A percentile compares a stretch with the other conserved stretches of the same genome.
These are phyloP conservation scores for Arctium lappa DNA, from an alignment of 129 eudicot genomes.

Conservation along the genomic window DNA sequence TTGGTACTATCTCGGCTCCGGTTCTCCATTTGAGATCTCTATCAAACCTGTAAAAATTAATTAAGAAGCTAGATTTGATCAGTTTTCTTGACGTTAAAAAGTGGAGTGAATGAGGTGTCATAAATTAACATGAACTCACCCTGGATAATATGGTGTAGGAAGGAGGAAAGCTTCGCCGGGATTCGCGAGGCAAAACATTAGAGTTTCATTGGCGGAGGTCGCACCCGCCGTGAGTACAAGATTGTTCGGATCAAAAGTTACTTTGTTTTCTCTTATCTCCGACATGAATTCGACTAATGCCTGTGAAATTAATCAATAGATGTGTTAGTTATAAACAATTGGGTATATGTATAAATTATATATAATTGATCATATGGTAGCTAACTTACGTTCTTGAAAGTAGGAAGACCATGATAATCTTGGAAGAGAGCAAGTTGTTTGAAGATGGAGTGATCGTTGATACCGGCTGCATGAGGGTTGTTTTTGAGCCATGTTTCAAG, in stretches of 20 bases:
- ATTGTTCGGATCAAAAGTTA: slow-evolving; percentile 51
- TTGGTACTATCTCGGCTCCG: slow-evolving; percentile 67
- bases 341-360: not conserved
- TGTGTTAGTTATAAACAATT: not conserved
- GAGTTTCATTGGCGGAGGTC: slow-evolving; percentile 72
- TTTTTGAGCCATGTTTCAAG: slow-evolving; percentile 68
- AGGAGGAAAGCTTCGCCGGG: slow-evolving; percentile 75
- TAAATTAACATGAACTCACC: not conserved
- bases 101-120: not conserved
- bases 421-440: slow-evolving; percentile 89
- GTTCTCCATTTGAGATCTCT: slow-evolving; percentile 88
- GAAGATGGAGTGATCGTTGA: slow-evolving; percentile 62
- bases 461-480: slow-evolving; percentile 64
- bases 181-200: slow-evolving; percentile 70
- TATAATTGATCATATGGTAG: no score
- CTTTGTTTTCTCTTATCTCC: slow-evolving; percentile 66
- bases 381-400: slow-evolving; percentile 66
- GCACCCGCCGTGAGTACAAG: slow-evolving; percentile 81
- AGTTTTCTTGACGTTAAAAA: not conserved
- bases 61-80: not conserved
- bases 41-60: slow-evolving; percentile 42
- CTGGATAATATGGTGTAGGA: slow-evolving; percentile 94
- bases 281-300: slow-evolving; percentile 64
- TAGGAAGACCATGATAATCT: slow-evolving; percentile 95
- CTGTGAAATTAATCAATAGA: slow-evolving; percentile 24